phyloP scores from a whole-genome alignment of 805 yeast species.

The Tetrapisispora arboricola region DNA sequence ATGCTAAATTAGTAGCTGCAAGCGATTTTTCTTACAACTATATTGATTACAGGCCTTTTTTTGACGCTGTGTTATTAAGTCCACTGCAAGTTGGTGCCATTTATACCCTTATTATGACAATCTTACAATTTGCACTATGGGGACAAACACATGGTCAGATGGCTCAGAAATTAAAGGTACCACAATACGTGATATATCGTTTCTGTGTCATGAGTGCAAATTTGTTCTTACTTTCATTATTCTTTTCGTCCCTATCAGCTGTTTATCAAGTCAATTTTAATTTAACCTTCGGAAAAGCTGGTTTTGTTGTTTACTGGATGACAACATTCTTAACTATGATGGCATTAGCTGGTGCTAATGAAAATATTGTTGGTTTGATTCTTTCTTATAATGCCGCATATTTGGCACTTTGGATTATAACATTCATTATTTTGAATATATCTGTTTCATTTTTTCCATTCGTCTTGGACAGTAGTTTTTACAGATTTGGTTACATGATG shows the following conservation, averaged over 20 bases:
- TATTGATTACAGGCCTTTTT: conserved; percentile 41
- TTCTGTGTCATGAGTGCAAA: conserved; percentile 37
- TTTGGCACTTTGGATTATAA: conserved; percentile 60
- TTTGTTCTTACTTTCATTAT: conserved; percentile 47
- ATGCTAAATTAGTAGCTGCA: conserved; percentile 4
- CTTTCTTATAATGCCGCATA: conserved; percentile 50
- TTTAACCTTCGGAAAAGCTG: conserved; percentile 51
- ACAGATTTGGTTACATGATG: conserved; percentile 53
- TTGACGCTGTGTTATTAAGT: conserved; percentile 45
- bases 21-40: conserved; percentile 28
- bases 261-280: conserved; percentile 59
- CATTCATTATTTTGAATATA: conserved; percentile 59
- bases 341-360: conserved; percentile 70
- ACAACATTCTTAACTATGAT: conserved; percentile 55
- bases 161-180: conserved; percentile 35
- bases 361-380: conserved; percentile 45
- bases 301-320: conserved; percentile 71
- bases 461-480: conserved; percentile 45
- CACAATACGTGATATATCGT: conserved; percentile 44
- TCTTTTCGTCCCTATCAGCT: conserved; percentile 49
- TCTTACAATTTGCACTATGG: conserved; percentile 59
- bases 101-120: conserved; percentile 57
- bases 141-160: conserved; percentile 43
- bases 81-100: conserved; percentile 71
- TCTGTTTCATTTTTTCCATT: conserved; percentile 61